Base-by-base conservation (phyloP, 495 filamentous ascomycete genomes). In the Hypoxylon cercidicola region DNA sequence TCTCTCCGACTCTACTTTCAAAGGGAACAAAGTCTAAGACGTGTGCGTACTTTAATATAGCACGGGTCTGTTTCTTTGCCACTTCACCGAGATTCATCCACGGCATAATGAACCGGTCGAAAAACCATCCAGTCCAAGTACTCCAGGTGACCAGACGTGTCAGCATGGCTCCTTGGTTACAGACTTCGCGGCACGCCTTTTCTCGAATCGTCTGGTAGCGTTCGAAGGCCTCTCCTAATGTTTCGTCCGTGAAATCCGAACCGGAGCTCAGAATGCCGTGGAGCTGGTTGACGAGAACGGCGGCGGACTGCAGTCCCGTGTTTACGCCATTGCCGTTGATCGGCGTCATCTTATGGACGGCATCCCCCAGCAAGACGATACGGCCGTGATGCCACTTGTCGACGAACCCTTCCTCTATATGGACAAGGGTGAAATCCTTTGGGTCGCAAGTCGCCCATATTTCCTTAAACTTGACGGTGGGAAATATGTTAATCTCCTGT, bases 311-410 rank as follows among this genome's bases (percentile, higher is more conserved):
- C 0, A 82, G 73, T 0, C 61, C 75, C 5, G 28, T 43, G 41
- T 74, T 69, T 0, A 65, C 66, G 0, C 73, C 75, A 19, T 55
- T 25, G 3, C 72, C 75, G 5, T 78, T 52, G 48, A 76, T 72
- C 1, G 72, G 71, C 0, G 76, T 79, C 44, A 79, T 73, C 60
- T 83, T 83, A 55, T 82, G 80, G 16, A 74, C 79, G 0, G 82
- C 77, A 64, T 88, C 85, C 4, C 86, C 86, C 4, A 84, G 34
- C 4, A 85, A 70, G 0, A 72, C 79, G 15, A 85, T 70, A 5
- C 82, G 78, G 2, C 79, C 81, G 4, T 64, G 62, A n/a, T 74
- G 77, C 79, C 79, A 85, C 5, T 61, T 43, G 25, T 79, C 60
- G 60, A 81, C 41, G 43, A 73, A 72, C 35, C 84, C 78, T 10